Base-by-base conservation (phyloP, 2,329 filamentous ascomycete species). In the Phialemonium atrogriseum region DNA sequence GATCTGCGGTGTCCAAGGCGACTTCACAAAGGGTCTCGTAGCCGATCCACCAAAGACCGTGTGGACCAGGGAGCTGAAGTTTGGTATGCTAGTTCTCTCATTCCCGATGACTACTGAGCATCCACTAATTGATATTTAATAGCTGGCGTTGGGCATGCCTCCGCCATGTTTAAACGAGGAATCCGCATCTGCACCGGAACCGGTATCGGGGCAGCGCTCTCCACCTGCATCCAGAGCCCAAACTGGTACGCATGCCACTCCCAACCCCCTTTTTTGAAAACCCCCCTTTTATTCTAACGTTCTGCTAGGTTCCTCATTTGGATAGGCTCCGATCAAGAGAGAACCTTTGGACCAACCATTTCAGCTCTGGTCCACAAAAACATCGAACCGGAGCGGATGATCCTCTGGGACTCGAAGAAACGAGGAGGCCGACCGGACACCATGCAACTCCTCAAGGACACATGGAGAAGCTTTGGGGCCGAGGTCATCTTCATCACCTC, bases 401-500 rank as follows among this genome's bases (percentile, higher is more conserved):
- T 61, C 32, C 49, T 60, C 6, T 61, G 57, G 58, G 56, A 61
- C 42, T 54, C 56, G 1, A 60, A 58, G 47, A 54, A 60, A 43
- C 47, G 52, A 18, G 58, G 58, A n/a, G 56, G 56, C 4, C 46
- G 58, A 6, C 58, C 57, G 4, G 54, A 61, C 44, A 48, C 48
- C 5, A 43, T 60, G 30, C 42, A 55, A 38, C 47, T 61, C 2
- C 49, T 61, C 33, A 56, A 50, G 43, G 56, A 58, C 14, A 57
- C 54, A 10, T 61, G 54, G 51, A 28, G 41, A 19, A 57, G 50
- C 40, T 61, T 58, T 37, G 51, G 55, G 10, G 58, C 58, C 5
- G 58, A 61, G 43, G 58, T 61, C 25, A 60, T 61, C 34, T 61
- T 61, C 46, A 61, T 61, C 40, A 60, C 58, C 2, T 58, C 52